Evolutionary conservation across 169 alveolate genomes (phyloP).

Genomic region (Plasmodium sp.): DNA sequence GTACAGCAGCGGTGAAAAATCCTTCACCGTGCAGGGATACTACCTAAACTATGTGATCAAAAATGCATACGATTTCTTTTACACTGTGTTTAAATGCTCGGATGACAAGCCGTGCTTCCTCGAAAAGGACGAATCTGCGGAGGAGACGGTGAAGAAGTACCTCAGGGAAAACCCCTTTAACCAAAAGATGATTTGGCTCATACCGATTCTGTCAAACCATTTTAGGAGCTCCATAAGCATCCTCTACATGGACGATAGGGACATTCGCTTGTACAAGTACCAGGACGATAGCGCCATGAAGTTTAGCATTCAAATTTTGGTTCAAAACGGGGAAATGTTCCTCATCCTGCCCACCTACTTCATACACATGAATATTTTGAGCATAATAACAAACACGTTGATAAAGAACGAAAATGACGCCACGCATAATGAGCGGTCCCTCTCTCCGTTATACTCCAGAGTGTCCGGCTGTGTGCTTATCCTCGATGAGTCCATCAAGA

Average conservation of each 20-base stretch:
- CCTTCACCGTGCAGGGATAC: background rate
- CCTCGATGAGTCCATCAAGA: conserved; percentile 24
- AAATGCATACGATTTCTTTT: conserved; percentile 26
- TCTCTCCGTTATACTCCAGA: background rate
- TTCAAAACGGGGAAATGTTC: conserved; percentile 37
- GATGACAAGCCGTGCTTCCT: conserved; percentile 16
- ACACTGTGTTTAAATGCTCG: conserved; percentile 18
- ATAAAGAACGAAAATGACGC: conserved; percentile 42
- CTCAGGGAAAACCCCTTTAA: conserved; percentile 22
- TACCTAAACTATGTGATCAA: conserved; percentile 19
- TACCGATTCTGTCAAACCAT: conserved; percentile 47
- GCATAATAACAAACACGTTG: conserved; percentile 17
- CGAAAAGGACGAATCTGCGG: background rate
- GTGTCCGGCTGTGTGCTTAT: background rate
- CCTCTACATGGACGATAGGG: conserved; percentile 4
- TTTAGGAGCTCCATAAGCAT: conserved; percentile 40
- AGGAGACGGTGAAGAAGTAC: background rate
- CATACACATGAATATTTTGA: conserved; percentile 24
- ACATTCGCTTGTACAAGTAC: conserved; percentile 56
- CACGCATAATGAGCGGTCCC: background rate
- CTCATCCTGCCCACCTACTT: conserved; percentile 66
- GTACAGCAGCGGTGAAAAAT: background rate
- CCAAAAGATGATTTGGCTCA: conserved; percentile 71
- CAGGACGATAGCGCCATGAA: conserved; percentile 26
- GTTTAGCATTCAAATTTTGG: conserved; percentile 65